These are phyloP conservation scores for Rubia peregrina DNA, from an alignment of 305 asterid species.

Conservation along the genomic window DNA sequence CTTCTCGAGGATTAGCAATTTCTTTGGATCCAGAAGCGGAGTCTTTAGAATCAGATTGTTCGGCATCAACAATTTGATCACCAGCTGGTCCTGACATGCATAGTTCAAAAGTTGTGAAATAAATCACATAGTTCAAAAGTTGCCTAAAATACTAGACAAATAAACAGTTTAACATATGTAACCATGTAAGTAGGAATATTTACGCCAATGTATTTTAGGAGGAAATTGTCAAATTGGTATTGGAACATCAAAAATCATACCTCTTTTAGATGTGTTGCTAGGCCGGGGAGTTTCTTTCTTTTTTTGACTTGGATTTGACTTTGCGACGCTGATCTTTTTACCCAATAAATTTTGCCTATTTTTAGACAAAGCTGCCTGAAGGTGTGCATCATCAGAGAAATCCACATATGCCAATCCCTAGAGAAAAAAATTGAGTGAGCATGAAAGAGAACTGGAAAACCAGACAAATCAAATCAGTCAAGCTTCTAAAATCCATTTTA, in stretches of 20 bases:
- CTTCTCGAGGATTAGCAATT: constrained; percentile 20
- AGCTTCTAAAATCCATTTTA: neutral
- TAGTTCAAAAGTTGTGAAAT: neutral
- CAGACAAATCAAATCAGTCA: neutral
- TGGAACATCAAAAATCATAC: constrained; percentile 24
- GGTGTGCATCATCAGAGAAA: constrained; percentile 73
- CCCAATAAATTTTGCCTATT: constrained; percentile 52
- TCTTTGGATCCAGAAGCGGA: constrained; percentile 28
- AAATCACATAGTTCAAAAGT: neutral
- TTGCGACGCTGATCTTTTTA: constrained; percentile 57
- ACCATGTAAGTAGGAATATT: constrained; percentile 1
- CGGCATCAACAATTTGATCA: constrained; percentile 9
- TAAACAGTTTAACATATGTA: neutral
- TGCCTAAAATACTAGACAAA: neutral
- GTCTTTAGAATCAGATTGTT: neutral
- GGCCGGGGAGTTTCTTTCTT: constrained; percentile 36
- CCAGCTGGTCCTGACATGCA: constrained; percentile 8
- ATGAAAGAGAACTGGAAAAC: neutral
- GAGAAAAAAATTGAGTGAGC: constrained; percentile 20
- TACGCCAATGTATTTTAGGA: neutral
- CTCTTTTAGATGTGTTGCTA: constrained; percentile 25
- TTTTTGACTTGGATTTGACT: constrained; percentile 67
- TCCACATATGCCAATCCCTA: constrained; percentile 94
- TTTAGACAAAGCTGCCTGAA: constrained; percentile 65
- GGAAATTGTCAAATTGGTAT: neutral